These are phyloP conservation scores for Sphagnurus paluster DNA, from an alignment of 1,284 basidiomycete species.

Conservation along the genomic window DNA sequence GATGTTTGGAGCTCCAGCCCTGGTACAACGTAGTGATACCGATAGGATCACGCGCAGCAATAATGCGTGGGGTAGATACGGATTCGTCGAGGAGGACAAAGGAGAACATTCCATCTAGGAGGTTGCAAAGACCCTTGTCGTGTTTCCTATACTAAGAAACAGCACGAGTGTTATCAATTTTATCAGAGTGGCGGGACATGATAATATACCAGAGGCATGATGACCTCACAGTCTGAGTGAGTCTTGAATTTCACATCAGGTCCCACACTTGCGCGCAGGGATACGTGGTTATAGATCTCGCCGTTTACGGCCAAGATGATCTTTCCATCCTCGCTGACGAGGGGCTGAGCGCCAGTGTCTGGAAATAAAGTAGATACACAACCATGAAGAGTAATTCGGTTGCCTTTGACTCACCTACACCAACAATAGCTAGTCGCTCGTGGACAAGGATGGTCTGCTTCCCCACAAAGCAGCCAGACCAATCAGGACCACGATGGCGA, in stretches of 20 bases:
- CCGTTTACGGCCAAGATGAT: constrained; percentile 94
- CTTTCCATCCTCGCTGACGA: constrained; percentile 86
- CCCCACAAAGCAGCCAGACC: constrained; percentile 92
- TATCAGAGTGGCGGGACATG: constrained; percentile 1
- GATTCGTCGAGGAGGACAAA: constrained; percentile 96
- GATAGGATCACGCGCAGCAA: constrained; percentile 96
- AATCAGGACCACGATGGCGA: constrained; percentile 93
- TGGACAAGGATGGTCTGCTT: constrained; percentile 83
- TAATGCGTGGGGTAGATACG: constrained; percentile 84
- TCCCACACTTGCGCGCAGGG: constrained; percentile 73
- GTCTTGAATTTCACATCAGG: constrained; percentile 87
- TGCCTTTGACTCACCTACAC: constrained; percentile 75
- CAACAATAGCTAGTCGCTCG: constrained; percentile 95
- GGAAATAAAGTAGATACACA: constrained; percentile 10
- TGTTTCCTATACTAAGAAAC: constrained; percentile 77
- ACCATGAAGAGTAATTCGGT: background rate
- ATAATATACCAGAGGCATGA: constrained; percentile 81
- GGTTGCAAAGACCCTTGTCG: constrained; percentile 72
- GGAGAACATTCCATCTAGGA: constrained; percentile 99
- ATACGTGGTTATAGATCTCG: constrained; percentile 98
- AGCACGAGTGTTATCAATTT: constrained; percentile 7
- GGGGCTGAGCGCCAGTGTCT: constrained; percentile 98
- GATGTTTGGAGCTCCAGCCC: constrained; percentile 86
- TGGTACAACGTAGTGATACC: constrained; percentile 99
- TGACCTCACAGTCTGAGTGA: constrained; percentile 98